Percentiles rank a stretch among this genome's conserved stretches.
Evolutionary conservation across 1,284 basidiomycete genomes (phyloP).

Genomic region (Pisolithus thermaeus): DNA sequence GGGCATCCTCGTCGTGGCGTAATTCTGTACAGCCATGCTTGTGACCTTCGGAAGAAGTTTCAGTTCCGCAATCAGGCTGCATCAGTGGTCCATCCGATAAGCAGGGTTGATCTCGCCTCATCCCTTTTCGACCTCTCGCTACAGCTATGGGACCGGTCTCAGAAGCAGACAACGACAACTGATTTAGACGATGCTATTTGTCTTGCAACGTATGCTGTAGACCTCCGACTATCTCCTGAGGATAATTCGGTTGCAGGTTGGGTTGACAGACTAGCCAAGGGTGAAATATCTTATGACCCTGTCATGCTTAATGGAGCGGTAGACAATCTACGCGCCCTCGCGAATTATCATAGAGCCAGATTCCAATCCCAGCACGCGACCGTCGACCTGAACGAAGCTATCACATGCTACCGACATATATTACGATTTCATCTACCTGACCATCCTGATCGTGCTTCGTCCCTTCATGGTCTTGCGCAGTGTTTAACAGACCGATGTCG

Average conservation of each 20-base stretch:
- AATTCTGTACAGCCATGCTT: too few species aligned
- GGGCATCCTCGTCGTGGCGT: too few species aligned
- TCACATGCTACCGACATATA: neutral
- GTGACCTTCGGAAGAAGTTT: too few species aligned
- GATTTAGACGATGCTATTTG: neutral
- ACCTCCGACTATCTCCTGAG: neutral
- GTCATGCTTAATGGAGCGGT: too few species aligned
- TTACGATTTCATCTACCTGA: neutral
- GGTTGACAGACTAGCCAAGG: too few species aligned
- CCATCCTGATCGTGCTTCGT: neutral
- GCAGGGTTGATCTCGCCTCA: too few species aligned
- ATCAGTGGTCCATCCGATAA: too few species aligned
- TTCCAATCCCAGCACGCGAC: neutral
- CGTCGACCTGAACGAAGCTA: neutral
- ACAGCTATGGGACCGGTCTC: neutral
- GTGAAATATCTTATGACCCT: too few species aligned
- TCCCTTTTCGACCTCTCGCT: neutral
- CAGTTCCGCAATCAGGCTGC: too few species aligned
- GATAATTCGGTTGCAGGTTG: too few species aligned
- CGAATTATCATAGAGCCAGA: neutral
- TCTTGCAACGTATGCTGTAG: neutral
- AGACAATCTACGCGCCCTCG: neutral
- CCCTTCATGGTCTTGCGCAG: neutral
- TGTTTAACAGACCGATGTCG: neutral
- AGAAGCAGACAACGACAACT: neutral